These are phyloP conservation scores for Pleurotus eryngii DNA, from an alignment of 768 basidiomycete genomes.

Conservation along the genomic window DNA sequence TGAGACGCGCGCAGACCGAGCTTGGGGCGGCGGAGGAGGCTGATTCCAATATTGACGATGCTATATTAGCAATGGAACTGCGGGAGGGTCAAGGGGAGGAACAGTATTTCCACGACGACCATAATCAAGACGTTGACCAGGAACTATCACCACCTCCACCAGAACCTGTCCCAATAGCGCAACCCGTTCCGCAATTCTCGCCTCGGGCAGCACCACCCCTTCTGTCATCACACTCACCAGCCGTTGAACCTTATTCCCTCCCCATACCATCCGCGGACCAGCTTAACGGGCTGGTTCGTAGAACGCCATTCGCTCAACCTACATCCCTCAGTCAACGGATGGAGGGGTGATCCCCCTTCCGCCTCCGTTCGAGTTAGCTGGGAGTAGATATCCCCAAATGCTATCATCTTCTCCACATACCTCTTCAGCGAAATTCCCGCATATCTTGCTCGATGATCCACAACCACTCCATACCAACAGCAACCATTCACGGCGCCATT, in stretches of 20 bases:
- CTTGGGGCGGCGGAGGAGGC: not conserved
- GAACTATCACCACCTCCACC: not conserved
- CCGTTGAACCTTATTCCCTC: not conserved
- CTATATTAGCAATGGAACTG: constrained; percentile 1
- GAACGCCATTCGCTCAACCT: not conserved
- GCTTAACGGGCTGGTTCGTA: not conserved
- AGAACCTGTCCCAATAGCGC: constrained; percentile 2
- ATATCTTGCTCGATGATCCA: not conserved
- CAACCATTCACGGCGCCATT: constrained; percentile 7
- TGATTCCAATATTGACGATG: not conserved
- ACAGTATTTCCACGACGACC: constrained; percentile 1
- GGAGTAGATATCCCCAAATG: not conserved
- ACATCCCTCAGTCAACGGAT: constrained; percentile 5
- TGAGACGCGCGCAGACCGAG: constrained; percentile 13
- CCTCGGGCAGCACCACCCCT: not conserved
- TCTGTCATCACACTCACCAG: not conserved
- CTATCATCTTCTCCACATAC: not conserved
- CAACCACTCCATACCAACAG: not conserved
- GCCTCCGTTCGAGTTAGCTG: constrained; percentile 1
- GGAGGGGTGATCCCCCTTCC: constrained; percentile 1
- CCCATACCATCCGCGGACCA: not conserved
- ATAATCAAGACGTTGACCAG: not conserved
- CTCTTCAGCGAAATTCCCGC: not conserved
- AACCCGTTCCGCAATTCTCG: not conserved
- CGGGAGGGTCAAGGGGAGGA: not conserved